Base-by-base conservation (phyloP, 352 stramenopile genomes). In the Pythium aquatile region DNA sequence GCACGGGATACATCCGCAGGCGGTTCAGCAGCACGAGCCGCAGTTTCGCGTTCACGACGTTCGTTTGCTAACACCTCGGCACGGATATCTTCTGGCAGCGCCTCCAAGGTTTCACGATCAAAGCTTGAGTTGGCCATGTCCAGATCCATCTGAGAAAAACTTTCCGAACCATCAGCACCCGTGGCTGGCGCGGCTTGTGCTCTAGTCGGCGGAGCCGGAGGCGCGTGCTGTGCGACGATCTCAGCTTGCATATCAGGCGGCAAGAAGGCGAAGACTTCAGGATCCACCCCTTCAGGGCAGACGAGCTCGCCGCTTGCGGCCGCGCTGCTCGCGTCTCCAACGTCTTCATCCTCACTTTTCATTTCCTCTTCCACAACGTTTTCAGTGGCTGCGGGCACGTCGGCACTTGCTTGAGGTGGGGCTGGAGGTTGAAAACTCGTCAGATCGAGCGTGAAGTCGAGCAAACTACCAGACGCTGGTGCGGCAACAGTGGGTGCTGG, bases 231-330 rank as follows among this genome's bases (percentile, higher is more conserved):
- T 3, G 88, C 86, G 44, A 98, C 68, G 61, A 98, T 95, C 70
- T 99, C 97, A 55, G 90, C 83, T 75, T 99, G 97, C 95, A 99
- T 98, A 60, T 99, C 96, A 3, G 87, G 52, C 40, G 97, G 97
- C 49, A 99, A 77, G 16, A 85, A 97, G 29, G 87, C 83, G 72
- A 99, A 99, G 1, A 99, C 97, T 71, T 99, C 97, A 20, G 82
- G 81, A 80, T 99, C 97, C 70, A 99, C 96, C 29, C 96, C 96
- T 63, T 97, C 90, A 5, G 97, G 97, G 59, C 96, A 99, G 6
- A 74, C 69, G 17, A 93, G 56, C 24, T 51, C 44, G n/a, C 52
- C 56, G 48, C 47, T 35, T 26, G 33, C 42, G 28, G 26, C 11
- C 17, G 17, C 26, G n/a, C 17, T 61, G 37, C 16, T 28, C 5